These are phyloP conservation scores for Polytolypa hystricis DNA, from an alignment of 2,329 filamentous ascomycete species.

Conservation along the genomic window DNA sequence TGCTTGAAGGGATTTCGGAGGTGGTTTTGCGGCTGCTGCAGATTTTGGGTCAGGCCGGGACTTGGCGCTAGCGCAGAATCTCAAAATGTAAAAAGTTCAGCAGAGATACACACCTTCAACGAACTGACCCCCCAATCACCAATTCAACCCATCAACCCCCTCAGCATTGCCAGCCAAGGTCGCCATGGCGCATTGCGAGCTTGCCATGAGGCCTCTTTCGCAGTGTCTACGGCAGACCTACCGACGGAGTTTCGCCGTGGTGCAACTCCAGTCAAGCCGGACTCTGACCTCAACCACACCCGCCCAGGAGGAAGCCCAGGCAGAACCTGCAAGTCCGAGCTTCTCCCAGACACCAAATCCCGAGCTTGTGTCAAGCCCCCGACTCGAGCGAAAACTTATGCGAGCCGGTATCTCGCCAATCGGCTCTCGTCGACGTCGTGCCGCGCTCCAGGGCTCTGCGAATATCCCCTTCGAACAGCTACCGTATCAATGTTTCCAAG, in stretches of 20 bases:
- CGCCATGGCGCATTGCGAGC: conserved; percentile 32
- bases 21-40: not conserved
- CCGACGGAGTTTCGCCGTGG: conserved; percentile 20
- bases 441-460: conserved; percentile 52
- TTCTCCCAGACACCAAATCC: conserved; percentile 45
- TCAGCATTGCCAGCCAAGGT: conserved; percentile 5
- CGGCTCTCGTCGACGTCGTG: conserved; percentile 74
- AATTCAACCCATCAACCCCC: conserved; percentile 10
- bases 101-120: conserved; percentile 12
- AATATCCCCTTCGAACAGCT: conserved; percentile 82
- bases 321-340: conserved; percentile 25
- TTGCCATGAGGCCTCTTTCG: conserved; percentile 32
- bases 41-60: conserved; percentile 9
- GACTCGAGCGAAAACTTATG: conserved; percentile 57
- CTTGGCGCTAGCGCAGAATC: conserved; percentile 13
- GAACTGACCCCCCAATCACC: too few relatives aligned
- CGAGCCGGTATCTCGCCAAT: conserved; percentile 59
- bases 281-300: conserved; percentile 39
- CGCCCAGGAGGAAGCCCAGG: conserved; percentile 34
- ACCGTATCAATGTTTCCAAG: conserved; percentile 96
- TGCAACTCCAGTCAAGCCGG: conserved; percentile 31
- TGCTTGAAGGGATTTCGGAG: too few relatives aligned
- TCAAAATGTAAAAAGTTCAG: conserved; percentile 13
- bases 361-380: conserved; percentile 53
- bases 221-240: conserved; percentile 31